Base-by-base conservation (phyloP, 495 filamentous ascomycete species). In the Talaromyces adpressus region DNA sequence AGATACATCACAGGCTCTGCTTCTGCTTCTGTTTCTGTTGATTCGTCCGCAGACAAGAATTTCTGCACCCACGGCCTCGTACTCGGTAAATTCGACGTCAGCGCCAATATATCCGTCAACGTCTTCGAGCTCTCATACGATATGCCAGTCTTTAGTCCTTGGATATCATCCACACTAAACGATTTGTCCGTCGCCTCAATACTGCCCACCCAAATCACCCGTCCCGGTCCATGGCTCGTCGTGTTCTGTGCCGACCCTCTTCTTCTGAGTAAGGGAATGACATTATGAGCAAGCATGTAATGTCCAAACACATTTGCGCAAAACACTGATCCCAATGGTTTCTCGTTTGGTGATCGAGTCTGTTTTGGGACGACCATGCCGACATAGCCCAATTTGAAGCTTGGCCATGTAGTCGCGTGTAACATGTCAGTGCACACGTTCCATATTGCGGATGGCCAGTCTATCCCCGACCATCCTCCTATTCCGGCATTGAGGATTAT, bases 221-320 rank as follows among this genome's bases (percentile, higher is more conserved):
- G 85, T 6, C 85, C 85, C 4, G 57, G 80, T 41, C 75, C 72
- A 34, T 72, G 32, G 32, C 32, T 36, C 32, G 32, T 36, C 32
- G 32, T 69, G 12, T 70, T 68, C 0, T 77, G 70, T 1, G 76
- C 77, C 8, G 82, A 77, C 16, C 77, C 68, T 61, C 77, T 68
- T 61, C 73, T 84, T 61, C 73, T 84, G 52, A 98, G 80, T 8
- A 97, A 79, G 0, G 91, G 87, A 60, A 86, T 77, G 2, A 97
- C 80, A 62, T 87, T 87, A 71, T 96, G 93, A 18, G 84, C 84
- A 20, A 98, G 88, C 66, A 97, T 77, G 72, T 98, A 98, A 75
- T 98, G 94, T 0, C 95, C 94, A 70, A 98, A 96, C 30, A 96
- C 83, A 70, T 98, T 98, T 59, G 92, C 86, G 72, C 87, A 89